These are phyloP conservation scores for Malassezia cuniculi DNA, from an alignment of 1,284 basidiomycete species.

Conservation along the genomic window DNA sequence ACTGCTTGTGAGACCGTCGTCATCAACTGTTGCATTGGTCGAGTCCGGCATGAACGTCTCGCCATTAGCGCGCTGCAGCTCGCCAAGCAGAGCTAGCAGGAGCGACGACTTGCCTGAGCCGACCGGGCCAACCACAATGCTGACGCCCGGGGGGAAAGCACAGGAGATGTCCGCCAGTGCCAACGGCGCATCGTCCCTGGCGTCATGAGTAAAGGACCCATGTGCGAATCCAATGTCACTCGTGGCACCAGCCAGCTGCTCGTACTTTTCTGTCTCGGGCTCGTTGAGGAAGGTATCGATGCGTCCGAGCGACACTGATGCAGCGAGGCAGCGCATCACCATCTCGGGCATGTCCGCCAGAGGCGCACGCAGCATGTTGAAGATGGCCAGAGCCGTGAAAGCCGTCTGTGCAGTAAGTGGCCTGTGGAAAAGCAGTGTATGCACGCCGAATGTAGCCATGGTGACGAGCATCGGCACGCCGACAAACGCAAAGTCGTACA, in stretches of 20 bases:
- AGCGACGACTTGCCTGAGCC: conserved; percentile 20
- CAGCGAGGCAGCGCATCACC: conserved; percentile 45
- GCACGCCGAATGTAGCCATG: conserved; percentile 55
- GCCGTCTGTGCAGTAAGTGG: conserved; percentile 47
- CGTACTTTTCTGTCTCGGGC: conserved; percentile 50
- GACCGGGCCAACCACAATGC: conserved; percentile 36
- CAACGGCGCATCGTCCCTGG: neutral
- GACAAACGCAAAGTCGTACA: conserved; percentile 44
- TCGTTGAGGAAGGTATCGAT: conserved; percentile 48
- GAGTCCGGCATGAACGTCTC: conserved; percentile 21
- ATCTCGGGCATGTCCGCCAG: conserved; percentile 27
- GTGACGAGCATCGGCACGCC: conserved; percentile 56
- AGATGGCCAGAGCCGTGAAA: conserved; percentile 49
- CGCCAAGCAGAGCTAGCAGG: conserved; percentile 18
- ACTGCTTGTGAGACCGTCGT: neutral
- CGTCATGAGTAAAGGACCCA: conserved; percentile 46
- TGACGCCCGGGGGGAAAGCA: conserved; percentile 53
- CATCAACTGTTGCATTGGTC: conserved; percentile 45
- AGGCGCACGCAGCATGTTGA: conserved; percentile 30
- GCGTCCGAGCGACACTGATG: conserved; percentile 26
- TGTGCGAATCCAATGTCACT: conserved; percentile 48
- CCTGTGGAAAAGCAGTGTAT: conserved; percentile 48
- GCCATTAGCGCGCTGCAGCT: conserved; percentile 8
- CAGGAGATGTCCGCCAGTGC: conserved; percentile 48
- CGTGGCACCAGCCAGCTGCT: conserved; percentile 42